Base-by-base conservation (phyloP, 305 asterid species). In the Andrographis paniculata region DNA sequence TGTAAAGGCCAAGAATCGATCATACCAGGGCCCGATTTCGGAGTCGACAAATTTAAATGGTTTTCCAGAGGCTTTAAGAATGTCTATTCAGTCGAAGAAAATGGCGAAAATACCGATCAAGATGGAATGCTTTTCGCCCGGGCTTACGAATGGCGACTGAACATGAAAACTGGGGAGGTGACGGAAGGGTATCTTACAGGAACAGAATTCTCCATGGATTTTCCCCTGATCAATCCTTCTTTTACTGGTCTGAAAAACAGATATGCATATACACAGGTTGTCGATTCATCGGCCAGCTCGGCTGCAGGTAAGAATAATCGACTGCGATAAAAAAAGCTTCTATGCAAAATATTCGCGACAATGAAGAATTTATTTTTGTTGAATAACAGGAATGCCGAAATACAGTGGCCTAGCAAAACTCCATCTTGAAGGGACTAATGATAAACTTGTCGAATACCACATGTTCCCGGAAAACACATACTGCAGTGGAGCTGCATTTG, bases 381-480 rank as follows among this genome's bases (percentile, higher is more conserved):
- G 4, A 24, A 24, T 24, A 24, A 24, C 31, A 68, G 87, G 75
- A n/a, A 60, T 64, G 66, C 62, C 55, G 8, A 78, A 78, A 40
- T 78, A 59, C 42, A 60, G 76, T 6, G 80, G 87, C 1, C 50
- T 75, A 9, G 78, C 76, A 17, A 78, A 78, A 53, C 61, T 77
- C 48, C 20, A 58, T 48, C 64, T 70, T 22, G 50, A 59, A 38
- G 71, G 56, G 9, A 28, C 20, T 18, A 41, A 44, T 12, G 9
- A 1, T n/a, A 13, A 31, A 36, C 20, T 23, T 35, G 40, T 35
- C 15, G 40, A 35, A n/a, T n/a, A 35, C 12, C 40, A 35, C 27
- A 64, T 52, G 53, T 59, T 75, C 15, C 73, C 74, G 20, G 42
- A 50, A 13, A 65, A 55, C 27, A 60, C 67, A 39, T 73, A 59